Evolutionary conservation across 768 basidiomycete genomes (phyloP), one percentile per base, ranked within the genome.

Genomic region (Mycena filopes): DNA sequence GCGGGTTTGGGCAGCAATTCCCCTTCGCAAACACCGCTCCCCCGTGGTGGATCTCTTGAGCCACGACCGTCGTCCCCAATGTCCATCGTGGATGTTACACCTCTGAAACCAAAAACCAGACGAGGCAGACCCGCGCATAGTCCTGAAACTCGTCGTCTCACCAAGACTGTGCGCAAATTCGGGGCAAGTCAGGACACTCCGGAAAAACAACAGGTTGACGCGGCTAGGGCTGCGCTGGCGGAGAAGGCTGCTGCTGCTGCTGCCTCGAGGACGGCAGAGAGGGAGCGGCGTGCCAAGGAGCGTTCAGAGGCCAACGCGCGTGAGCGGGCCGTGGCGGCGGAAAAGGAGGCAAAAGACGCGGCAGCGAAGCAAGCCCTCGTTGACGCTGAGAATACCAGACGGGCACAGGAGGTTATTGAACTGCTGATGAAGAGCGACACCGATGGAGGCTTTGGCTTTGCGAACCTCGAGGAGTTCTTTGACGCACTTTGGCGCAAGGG

Each of bases 381-480:
- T 11, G 36, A 48, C 7, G 38, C 36, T 8, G 46, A 58, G 6
- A n/a, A 48, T 2, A 48, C 57, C 16, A 48, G 23, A 29, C 46
- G 46, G n/a, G 56, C 56, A 26, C 56, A 58, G 38, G 56, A 41
- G 18, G 23, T 58, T 21, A 15, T 48, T 10, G 15, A 12, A 21
- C 56, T 48, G 18, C 15, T 38, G 1, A 33, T 5, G 16, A 58
- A 6, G 31, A 49, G 48, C 13, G 48, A 49, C 2, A 21, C 31
- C 4, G 53, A 63, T 12, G 61, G 61, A 6, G 61, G 61, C 7
- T 63, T 55, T 25, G 33, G 25, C 12, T 63, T 63, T 21, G 26
- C 31, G n/a, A 40, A 33, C 21, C 41, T 55, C 7, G 46, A 63
- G 15, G 20, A 45, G 13, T 63, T 63, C 29, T 63, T 63, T 29